Base-by-base conservation (phyloP, 2,329 filamentous ascomycete genomes). In the Fusarium hostae region DNA sequence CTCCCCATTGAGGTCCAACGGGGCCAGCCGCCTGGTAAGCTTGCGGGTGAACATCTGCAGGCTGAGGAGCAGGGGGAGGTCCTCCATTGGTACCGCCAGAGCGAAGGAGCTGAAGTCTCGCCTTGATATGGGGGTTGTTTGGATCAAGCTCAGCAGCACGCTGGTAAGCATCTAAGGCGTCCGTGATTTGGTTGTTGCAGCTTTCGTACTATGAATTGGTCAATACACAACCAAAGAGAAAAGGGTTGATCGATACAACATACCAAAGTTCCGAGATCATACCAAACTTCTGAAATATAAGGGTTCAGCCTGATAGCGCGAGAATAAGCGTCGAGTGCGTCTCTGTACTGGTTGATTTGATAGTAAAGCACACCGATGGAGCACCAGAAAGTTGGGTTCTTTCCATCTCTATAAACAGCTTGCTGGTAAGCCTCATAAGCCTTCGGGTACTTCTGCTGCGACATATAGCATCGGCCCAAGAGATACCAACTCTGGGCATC, bases 401-500 rank as follows among this genome's bases (percentile, higher is more conserved):
- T 92, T 37, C 96, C 96, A 80, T 99, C 96, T 63, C 96, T 94
- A 80, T 99, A 99, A 41, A 99, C 96, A 5, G 96, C 96, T 84
- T 99, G 96, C 80, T 99, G 96, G 81, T 98, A 98, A 9, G 96
- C 95, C 80, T 99, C 96, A 77, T 98, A 98, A 0, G 96, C 96
- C 81, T 98, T 98, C 78, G 95, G 95, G 77, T 98, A 98, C 81
- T 98, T 98, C 81, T 97, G 94, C 83, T 98, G 95, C 73, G 95
- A 97, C 96, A 99, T 98, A 86, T 98, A 99, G 85, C 96, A 98
- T 76, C 96, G 91, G 45, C 96, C 96, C 56, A 99, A 90, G 32
- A 99, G 88, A 82, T 99, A 99, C 96, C 96, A 99, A 84, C 95
- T 98, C 83, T 98, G 96, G 28, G 96, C 94, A 82, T 98, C 96